Base-by-base conservation (phyloP, 1,284 basidiomycete genomes). In the Amylostereum chailletii region DNA sequence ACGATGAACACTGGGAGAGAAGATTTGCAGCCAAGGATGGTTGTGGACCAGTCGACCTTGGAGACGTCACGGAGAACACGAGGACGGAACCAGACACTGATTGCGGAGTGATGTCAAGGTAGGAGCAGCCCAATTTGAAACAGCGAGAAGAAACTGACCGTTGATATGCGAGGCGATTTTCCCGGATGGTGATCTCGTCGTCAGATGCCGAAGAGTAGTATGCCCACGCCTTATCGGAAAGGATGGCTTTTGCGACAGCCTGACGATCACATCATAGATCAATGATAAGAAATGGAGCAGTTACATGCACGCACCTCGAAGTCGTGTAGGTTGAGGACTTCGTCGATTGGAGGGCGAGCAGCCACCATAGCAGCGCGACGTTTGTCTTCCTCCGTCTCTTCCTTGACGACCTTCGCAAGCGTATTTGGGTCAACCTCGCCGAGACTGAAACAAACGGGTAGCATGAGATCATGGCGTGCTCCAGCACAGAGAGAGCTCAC, bases 71-170 rank as follows among this genome's bases (percentile, higher is more conserved):
- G 79, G 5, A 97, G 71, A 40, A 97, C 75, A 10, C 92, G 80
- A 8, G 94, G 94, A 11, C 94, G 78, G 75, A 97, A 96, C 93
- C 94, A 97, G 58, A 97, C 77, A 49, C 90, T 87, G 19, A 19
- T 19, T 19, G 19, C 19, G 19, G 19, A 19, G 19, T 19, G 19
- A 19, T 19, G 19, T 19, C 31, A 29, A 37, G 32, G 10, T 5
- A 31, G 5, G 34, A 5, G 19, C 5, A 19, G 19, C 43, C 34
- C 8, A 2, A n/a, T 0, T 2, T 11, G 10, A 26, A 32, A 26
- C 11, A 4, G 29, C 11, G 43, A 29, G 9, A 26, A 1, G 33
- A 33, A n/a, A 38, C 43, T 41, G 6, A 33, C 86, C 91, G 71
- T 56, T 92, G 90, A 62, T 87, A 97, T 0, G 90, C 91, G 45